Evolutionary conservation across 2,329 filamentous ascomycete genomes (phyloP).

Genomic region (Cladophialophora psammophila): DNA sequence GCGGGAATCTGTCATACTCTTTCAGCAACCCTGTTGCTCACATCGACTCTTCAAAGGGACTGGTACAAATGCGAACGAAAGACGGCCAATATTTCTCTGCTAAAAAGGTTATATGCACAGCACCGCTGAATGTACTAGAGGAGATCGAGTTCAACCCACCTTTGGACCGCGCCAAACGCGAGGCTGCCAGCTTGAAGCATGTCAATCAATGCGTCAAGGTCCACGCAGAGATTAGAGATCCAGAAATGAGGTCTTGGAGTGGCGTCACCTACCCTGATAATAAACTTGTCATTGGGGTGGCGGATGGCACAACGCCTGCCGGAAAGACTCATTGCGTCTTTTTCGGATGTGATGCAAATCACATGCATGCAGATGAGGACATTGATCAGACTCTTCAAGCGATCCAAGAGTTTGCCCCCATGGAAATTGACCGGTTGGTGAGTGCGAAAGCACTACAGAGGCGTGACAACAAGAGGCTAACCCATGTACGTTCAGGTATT

Average conservation of each 20-base stretch:
- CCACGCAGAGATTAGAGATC: constrained; percentile 54
- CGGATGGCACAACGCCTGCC: constrained; percentile 54
- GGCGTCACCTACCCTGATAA: constrained; percentile 55
- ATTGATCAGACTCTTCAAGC: constrained; percentile 47
- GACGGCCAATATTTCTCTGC: constrained; percentile 45
- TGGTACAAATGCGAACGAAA: constrained; percentile 48
- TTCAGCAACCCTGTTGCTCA: constrained; percentile 51
- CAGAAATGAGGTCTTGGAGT: constrained; percentile 54
- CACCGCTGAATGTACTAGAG: constrained; percentile 56
- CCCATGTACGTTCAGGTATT: constrained; percentile 46
- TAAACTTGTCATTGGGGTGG: constrained; percentile 53
- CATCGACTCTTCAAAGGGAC: constrained; percentile 43
- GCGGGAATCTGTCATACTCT: constrained; percentile 51
- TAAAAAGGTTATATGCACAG: constrained; percentile 50
- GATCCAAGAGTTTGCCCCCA: constrained; percentile 46
- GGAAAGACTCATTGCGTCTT: constrained; percentile 59
- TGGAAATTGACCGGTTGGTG: constrained; percentile 41
- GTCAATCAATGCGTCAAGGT: constrained; percentile 58
- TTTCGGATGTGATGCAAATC: constrained; percentile 55
- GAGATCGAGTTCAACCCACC: constrained; percentile 53
- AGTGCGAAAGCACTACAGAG: constrained; percentile 6
- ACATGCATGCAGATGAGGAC: constrained; percentile 55
- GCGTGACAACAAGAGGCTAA: not conserved
- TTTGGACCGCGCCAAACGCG: constrained; percentile 46
- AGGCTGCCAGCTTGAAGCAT: constrained; percentile 51